These are phyloP conservation scores for Pseudonitzschia delicatissima DNA, from an alignment of 108 stramenopile genomes.

Conservation along the genomic window DNA sequence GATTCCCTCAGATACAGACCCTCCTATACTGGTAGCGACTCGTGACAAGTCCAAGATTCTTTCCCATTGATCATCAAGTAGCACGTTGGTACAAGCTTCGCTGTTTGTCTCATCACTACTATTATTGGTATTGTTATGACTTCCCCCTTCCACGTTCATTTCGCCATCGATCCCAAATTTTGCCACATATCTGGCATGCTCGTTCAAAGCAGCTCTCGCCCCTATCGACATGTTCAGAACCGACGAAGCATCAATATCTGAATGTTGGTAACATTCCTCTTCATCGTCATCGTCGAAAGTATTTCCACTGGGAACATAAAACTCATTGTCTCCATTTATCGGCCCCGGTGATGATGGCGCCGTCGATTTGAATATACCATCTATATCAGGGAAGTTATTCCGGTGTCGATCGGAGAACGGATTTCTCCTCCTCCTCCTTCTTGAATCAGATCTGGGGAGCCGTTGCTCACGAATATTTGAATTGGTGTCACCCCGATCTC, in stretches of 20 bases:
- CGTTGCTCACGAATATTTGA: not conserved
- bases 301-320: not conserved
- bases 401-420: conserved; percentile 16
- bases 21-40: conserved; percentile 13
- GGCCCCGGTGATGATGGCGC: not conserved
- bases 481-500: not conserved
- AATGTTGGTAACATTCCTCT: conserved; percentile 5
- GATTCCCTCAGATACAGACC: not conserved
- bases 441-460: not conserved
- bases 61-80: conserved; percentile 42
- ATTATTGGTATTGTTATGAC: not conserved
- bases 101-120: not conserved
- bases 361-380: conserved; percentile 3
- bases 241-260: conserved; percentile 6
- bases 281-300: conserved; percentile 3
- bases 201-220: conserved; percentile 47
- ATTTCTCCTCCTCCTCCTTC: conserved; percentile 11
- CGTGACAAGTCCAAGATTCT: conserved; percentile 25
- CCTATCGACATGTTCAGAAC: conserved; percentile 52
- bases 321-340: not conserved
- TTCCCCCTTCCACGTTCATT: not conserved
- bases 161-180: conserved; percentile 53
- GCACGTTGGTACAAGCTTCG: not conserved
- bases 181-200: conserved; percentile 47
- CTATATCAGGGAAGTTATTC: conserved; percentile 25